Percentiles rank a stretch among this genome's conserved stretches.
Conservation (phyloP, 2,329 filamentous ascomycete species). For the Epicoccum sorghinum region DNA sequence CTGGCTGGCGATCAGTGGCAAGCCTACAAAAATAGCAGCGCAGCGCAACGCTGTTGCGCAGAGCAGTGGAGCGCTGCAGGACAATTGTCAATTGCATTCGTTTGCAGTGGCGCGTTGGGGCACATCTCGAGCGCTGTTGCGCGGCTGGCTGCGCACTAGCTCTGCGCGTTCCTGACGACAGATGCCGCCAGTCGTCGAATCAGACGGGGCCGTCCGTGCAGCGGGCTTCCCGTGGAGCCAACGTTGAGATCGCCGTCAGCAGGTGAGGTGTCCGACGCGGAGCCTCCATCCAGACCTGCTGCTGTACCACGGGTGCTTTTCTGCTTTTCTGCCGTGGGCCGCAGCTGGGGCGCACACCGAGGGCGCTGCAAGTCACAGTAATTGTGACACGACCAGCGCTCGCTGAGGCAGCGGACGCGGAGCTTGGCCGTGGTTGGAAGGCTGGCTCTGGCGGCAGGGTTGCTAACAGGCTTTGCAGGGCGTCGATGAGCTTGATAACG, state of each 20-base stretch:
- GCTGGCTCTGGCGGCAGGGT: neutral
- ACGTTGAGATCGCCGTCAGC: neutral
- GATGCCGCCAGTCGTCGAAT: no score
- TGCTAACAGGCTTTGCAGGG: constrained; percentile 8
- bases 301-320: constrained; percentile 5
- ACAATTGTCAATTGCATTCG: neutral
- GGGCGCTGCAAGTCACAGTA: constrained; percentile 2
- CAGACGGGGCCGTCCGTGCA: no score
- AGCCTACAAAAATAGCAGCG: neutral
- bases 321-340: neutral
- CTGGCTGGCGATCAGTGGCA: neutral
- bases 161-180: no score
- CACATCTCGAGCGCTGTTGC: no score
- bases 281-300: neutral
- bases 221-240: no score
- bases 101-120: neutral
- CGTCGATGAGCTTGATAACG: constrained; percentile 4
- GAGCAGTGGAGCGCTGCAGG: neutral
- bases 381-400: constrained; percentile 3
- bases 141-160: no score
- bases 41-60: neutral
- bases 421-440: constrained; percentile 2
- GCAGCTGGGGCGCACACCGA: neutral
- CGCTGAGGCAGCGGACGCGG: constrained; percentile 1
- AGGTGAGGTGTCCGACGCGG: no score